Percentiles rank a stretch among this genome's conserved stretches.
These are phyloP conservation scores for Helotiales sp. DNA, from an alignment of 2,329 filamentous ascomycete genomes.

Conservation along the genomic window DNA sequence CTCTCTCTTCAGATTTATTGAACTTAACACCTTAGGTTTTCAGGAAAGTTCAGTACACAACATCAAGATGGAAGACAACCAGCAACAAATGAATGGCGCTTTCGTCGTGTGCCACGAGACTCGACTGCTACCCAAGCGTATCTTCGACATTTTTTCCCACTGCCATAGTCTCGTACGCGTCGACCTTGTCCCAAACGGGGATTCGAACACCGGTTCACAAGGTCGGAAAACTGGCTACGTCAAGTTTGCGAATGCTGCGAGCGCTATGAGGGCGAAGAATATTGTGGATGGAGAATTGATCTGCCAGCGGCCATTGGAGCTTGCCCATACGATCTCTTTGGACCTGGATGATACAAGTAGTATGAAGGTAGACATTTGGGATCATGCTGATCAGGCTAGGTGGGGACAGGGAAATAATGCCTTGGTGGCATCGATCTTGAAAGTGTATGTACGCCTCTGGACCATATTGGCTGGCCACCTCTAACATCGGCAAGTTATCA, in stretches of 20 bases:
- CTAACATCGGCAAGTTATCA: neutral
- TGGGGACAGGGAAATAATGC: neutral
- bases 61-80: neutral
- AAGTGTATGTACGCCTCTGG: neutral
- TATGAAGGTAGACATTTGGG: neutral
- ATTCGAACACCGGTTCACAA: neutral
- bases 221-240: neutral
- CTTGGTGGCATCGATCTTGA: neutral
- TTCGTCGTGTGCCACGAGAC: neutral
- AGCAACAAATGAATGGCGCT: neutral
- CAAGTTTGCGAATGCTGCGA: neutral
- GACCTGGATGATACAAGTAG: neutral
- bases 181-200: neutral
- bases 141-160: neutral
- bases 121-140: neutral
- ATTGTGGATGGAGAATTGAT: neutral
- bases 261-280: neutral
- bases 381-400: neutral
- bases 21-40: too few species aligned
- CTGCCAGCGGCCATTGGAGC: neutral
- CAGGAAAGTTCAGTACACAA: too few species aligned
- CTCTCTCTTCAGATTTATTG: too few species aligned
- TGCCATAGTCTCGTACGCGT: neutral
- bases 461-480: neutral
- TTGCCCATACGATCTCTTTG: neutral